These are phyloP conservation scores for Colletotrichum tropicicola DNA, from an alignment of 2,329 filamentous ascomycete species.

Conservation along the genomic window DNA sequence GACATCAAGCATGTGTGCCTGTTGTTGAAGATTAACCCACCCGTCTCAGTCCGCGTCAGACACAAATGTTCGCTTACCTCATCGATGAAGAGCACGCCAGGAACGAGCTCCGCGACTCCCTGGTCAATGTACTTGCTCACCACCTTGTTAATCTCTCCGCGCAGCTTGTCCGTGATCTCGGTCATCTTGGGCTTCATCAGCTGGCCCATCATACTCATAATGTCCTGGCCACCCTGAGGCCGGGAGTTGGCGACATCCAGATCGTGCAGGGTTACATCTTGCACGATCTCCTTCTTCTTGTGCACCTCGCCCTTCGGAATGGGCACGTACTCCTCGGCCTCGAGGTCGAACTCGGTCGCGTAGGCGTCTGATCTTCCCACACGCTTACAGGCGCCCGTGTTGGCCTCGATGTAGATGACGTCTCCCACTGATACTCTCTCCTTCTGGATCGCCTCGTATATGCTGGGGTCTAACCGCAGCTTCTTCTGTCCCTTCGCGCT, in stretches of 20 bases:
- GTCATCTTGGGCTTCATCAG: slow-evolving; percentile 99
- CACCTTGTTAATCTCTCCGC: slow-evolving; percentile 97
- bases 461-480: slow-evolving; percentile 93
- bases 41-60: slow-evolving; percentile 15
- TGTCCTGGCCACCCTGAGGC: slow-evolving; percentile 96
- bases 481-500: slow-evolving; percentile 98
- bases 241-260: slow-evolving; percentile 94
- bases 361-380: slow-evolving; percentile 97
- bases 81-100: slow-evolving; percentile 97
- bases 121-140: slow-evolving; percentile 99
- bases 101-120: slow-evolving; percentile 96
- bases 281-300: slow-evolving; percentile 99
- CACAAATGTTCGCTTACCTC: slow-evolving; percentile 68
- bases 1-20: slow-evolving; percentile 99
- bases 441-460: slow-evolving; percentile 99
- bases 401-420: slow-evolving; percentile 99
- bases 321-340: slow-evolving; percentile 98
- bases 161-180: slow-evolving; percentile 97
- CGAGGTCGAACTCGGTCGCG: slow-evolving; percentile 97
- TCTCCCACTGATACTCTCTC: slow-evolving; percentile 96
- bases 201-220: slow-evolving; percentile 99
- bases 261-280: slow-evolving; percentile 97
- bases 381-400: slow-evolving; percentile 97
- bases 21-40: slow-evolving; percentile 32
- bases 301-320: slow-evolving; percentile 99